A percentile compares a stretch with the other conserved stretches of the same genome.
These are phyloP conservation scores for Pyrenophora seminiperda DNA, from an alignment of 2,329 filamentous ascomycete species.

Conservation along the genomic window DNA sequence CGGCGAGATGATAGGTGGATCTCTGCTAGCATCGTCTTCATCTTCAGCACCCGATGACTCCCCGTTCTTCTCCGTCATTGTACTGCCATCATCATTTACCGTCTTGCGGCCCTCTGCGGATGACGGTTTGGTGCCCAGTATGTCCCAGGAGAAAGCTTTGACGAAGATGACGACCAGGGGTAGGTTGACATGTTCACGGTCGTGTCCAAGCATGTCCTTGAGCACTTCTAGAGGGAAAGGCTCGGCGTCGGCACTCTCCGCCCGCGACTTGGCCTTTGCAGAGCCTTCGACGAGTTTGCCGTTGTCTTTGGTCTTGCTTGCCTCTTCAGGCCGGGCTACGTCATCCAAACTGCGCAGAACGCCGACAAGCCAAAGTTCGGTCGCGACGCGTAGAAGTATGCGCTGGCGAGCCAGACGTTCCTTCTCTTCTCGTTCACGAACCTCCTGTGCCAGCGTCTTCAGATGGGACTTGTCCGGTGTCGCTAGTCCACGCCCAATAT, in stretches of 20 bases:
- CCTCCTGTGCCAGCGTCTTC: slow-evolving; percentile 78
- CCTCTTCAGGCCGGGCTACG: slow-evolving; percentile 67
- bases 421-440: slow-evolving; percentile 93
- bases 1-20: slow-evolving; percentile 74
- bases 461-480: slow-evolving; percentile 85
- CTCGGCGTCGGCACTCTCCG: slow-evolving; percentile 73
- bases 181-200: slow-evolving; percentile 88
- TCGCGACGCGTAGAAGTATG: slow-evolving; percentile 84
- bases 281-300: slow-evolving; percentile 60
- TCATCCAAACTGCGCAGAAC: slow-evolving; percentile 81
- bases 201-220: slow-evolving; percentile 92
- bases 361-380: slow-evolving; percentile 93
- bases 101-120: slow-evolving; percentile 80
- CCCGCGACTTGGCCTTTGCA: slow-evolving; percentile 66
- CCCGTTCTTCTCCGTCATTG: slow-evolving; percentile 60
- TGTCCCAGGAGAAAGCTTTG: slow-evolving; percentile 95
- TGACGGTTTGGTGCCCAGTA: slow-evolving; percentile 76
- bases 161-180: slow-evolving; percentile 93
- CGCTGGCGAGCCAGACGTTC: slow-evolving; percentile 87
- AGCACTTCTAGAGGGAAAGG: slow-evolving; percentile 97
- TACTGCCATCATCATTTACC: slow-evolving; percentile 78
- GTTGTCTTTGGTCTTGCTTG: slow-evolving; percentile 64
- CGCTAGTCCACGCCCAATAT: slow-evolving; percentile 86
- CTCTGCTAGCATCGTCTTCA: slow-evolving; percentile 59
- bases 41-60: slow-evolving; percentile 60